Evolutionary conservation across 2,329 filamentous ascomycete genomes (phyloP).

Genomic region (Ophiostoma himal-ulmi): DNA sequence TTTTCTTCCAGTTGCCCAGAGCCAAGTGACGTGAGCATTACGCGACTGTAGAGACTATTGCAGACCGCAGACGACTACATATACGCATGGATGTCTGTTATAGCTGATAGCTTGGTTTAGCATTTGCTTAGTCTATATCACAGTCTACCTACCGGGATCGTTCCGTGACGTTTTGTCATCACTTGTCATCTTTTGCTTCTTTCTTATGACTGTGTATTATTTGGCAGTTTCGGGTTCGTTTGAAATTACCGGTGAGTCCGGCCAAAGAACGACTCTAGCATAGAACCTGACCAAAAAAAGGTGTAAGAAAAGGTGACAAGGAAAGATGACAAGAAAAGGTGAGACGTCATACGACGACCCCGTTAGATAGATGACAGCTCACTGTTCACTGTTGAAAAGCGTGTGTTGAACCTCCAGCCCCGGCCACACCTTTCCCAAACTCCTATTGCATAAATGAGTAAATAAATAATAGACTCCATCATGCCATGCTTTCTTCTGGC

Average conservation of each 20-base stretch:
- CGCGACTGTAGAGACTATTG: background rate
- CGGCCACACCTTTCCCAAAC: background rate
- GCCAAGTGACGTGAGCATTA: constrained; percentile 1
- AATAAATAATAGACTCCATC: no score
- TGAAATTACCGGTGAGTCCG: background rate
- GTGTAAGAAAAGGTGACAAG: background rate
- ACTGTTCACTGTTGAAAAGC: background rate
- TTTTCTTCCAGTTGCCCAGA: background rate
- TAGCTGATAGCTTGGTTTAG: constrained; percentile 5
- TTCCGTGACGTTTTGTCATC: background rate
- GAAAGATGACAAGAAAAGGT: background rate
- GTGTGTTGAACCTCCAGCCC: background rate
- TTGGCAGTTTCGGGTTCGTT: background rate
- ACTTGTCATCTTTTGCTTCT: background rate
- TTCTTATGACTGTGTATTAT: background rate
- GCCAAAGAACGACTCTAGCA: background rate
- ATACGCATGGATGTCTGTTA: background rate
- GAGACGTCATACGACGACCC: background rate
- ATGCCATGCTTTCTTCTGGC: background rate
- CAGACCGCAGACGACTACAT: background rate
- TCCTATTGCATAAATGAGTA: no score
- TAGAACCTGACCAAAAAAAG: background rate
- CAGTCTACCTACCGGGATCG: background rate
- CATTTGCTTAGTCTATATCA: background rate
- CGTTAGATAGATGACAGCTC: background rate